A percentile compares a stretch with the other conserved stretches of the same genome.
phyloP scores from a whole-genome alignment of 2,329 filamentous ascomycete genomes.

The Aspergillus terreus region DNA sequence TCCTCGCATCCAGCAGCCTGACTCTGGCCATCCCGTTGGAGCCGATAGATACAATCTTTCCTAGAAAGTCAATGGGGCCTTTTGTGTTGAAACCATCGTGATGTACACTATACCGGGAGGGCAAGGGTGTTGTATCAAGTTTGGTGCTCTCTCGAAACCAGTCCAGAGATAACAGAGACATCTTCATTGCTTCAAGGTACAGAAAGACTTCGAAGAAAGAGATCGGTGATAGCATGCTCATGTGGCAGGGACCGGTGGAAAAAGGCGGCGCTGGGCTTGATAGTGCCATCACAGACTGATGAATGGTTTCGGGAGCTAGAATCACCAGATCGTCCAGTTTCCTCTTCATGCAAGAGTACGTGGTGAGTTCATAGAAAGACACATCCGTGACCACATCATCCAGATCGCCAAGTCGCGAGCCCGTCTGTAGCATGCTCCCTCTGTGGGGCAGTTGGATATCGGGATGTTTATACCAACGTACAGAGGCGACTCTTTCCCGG shows the following conservation, averaged over 20 bases:
- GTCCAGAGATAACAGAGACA: constrained; percentile 10
- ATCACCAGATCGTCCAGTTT: constrained; percentile 53
- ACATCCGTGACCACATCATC: constrained; percentile 46
- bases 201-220: constrained; percentile 8
- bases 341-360: constrained; percentile 47
- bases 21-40: constrained; percentile 53
- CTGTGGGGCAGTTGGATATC: constrained; percentile 33
- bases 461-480: constrained; percentile 51
- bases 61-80: constrained; percentile 47
- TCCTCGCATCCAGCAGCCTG: constrained; percentile 49
- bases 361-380: constrained; percentile 57
- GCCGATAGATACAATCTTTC: constrained; percentile 53
- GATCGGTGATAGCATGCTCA: constrained; percentile 13
- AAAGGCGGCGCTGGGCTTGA: background rate
- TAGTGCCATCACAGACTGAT: constrained; percentile 8
- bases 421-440: constrained; percentile 10
- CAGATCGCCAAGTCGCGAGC: constrained; percentile 27
- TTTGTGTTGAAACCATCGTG: constrained; percentile 9
- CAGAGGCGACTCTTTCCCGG: constrained; percentile 52
- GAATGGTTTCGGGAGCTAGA: constrained; percentile 33
- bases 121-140: constrained; percentile 14
- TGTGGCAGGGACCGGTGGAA: constrained; percentile 8
- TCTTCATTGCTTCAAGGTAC: constrained; percentile 18
- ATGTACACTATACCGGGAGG: constrained; percentile 16
- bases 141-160: constrained; percentile 19